Evolutionary conservation across 2,329 filamentous ascomycete species (phyloP), one percentile per base, ranked within the genome.

Genomic region (Cadophora gregata): DNA sequence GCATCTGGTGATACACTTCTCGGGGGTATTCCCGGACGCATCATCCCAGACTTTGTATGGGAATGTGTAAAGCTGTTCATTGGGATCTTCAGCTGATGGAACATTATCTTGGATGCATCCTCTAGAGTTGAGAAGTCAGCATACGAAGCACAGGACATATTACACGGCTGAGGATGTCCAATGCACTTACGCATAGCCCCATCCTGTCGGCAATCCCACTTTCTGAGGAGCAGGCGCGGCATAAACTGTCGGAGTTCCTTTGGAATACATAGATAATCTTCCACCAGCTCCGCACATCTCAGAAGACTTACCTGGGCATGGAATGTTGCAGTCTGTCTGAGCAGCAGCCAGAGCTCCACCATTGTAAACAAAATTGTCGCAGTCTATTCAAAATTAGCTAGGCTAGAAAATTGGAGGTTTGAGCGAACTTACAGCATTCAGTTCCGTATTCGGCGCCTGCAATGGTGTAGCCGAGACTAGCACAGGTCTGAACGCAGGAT

Each of bases 111-210:
- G 82, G 78, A 1, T 27, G 21, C 51, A 55, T 5, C 51, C 67
- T 78, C 47, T 42, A 81, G 87, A n/a, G 88, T 21, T 25, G 10
- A 79, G 85, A 0, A 90, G 29, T 83, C 74, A 0, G 86, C 36
- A 51, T 9, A 16, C 19, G 6, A 16, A 42, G 12, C 38, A 42
- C 19, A 19, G 4, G 38, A 16, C 2, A 19, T 42, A 16, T 16
- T 42, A 5, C 10, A 19, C 12, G 14, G 1, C 38, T 2, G 10
- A 42, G 38, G 38, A 19, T 1, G 3, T 12, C 10, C 12, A 25
- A 29, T 25, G 4, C 2, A 60, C 68, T 66, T 59, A 66, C 10
- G 67, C 59, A 33, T 73, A 73, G 4, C 62, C 45, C 72, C 72
- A 73, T 10, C 56, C 63, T 33, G 64, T 56, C 21, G 71, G 71